Conservation (phyloP, 805 yeast species). For the Metschnikowia lunata region DNA sequence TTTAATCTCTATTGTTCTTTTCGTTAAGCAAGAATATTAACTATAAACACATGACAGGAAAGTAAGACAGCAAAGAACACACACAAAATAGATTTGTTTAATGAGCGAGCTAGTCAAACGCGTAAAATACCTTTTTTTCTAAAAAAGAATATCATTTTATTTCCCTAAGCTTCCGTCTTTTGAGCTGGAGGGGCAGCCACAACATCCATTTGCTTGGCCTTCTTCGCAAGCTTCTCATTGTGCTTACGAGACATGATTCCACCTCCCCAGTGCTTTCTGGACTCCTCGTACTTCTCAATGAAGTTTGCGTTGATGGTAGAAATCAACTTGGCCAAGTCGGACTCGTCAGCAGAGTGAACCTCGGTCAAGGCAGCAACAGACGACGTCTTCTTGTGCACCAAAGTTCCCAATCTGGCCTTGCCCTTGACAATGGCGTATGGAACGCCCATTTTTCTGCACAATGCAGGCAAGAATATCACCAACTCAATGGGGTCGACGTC, state of each 20-base stretch:
- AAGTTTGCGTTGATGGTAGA: constrained; percentile 93
- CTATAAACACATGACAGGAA: too few species aligned
- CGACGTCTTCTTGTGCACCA: constrained; percentile 96
- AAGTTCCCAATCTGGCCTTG: constrained; percentile 96
- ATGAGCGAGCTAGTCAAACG: too few species aligned
- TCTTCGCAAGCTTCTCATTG: constrained; percentile 76
- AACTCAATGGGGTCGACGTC: constrained; percentile 99
- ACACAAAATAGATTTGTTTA: too few species aligned
- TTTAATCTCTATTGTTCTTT: too few species aligned
- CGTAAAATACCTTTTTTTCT: too few species aligned
- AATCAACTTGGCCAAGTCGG: constrained; percentile 87
- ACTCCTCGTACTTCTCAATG: constrained; percentile 88
- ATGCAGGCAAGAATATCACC: constrained; percentile 95
- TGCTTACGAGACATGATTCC: constrained; percentile 97
- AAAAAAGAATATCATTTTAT: too few species aligned
- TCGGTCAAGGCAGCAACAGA: constrained; percentile 97
- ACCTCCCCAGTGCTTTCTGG: constrained; percentile 99
- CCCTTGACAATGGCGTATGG: constrained; percentile 98
- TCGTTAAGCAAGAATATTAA: too few species aligned
- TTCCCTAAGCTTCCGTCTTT: constrained; percentile 1
- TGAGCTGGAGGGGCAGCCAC: constrained; percentile 13
- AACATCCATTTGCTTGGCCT: constrained; percentile 52
- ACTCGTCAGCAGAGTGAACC: constrained; percentile 90
- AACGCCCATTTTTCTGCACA: constrained; percentile 98
- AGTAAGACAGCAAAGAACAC: too few species aligned